phyloP scores from a whole-genome alignment of 148 eudicot genomes.

The Spergularia bocconei region DNA sequence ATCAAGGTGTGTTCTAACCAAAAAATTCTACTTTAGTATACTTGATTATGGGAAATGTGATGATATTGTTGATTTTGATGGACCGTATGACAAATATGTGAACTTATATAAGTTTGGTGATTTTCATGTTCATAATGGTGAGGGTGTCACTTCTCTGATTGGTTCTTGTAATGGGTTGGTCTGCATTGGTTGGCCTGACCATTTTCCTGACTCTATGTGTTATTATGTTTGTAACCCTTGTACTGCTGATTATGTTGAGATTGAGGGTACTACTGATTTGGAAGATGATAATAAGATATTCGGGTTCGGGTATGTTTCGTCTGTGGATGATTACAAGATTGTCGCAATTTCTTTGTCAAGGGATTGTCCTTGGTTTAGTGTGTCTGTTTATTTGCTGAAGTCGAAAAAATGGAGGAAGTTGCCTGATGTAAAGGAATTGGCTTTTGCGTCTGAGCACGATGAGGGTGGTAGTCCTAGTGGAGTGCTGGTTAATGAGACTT shows the following conservation, averaged over 20 bases:
- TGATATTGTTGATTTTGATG: too few relatives aligned
- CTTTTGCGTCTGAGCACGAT: too few relatives aligned
- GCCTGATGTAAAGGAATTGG: too few relatives aligned
- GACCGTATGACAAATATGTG: too few relatives aligned
- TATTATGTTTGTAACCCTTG: not conserved
- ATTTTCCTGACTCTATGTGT: not conserved
- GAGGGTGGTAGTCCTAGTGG: too few relatives aligned
- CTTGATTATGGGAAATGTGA: too few relatives aligned
- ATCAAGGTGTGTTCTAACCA: too few relatives aligned
- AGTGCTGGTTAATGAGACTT: too few relatives aligned
- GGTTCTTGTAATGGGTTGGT: slow-evolving; percentile 1
- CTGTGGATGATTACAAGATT: not conserved
- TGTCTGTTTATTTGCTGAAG: not conserved
- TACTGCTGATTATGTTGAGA: not conserved
- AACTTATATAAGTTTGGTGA: too few relatives aligned
- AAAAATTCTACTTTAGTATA: too few relatives aligned
- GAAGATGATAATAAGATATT: not conserved
- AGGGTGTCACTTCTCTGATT: not conserved
- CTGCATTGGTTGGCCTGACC: not conserved
- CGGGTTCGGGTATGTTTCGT: slow-evolving; percentile 4
- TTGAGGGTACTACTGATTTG: not conserved
- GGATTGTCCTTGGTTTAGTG: not conserved
- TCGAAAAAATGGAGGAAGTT: not conserved
- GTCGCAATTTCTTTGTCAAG: not conserved
- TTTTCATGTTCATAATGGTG: too few relatives aligned